phyloP scores from a whole-genome alignment of 192 early-diverging fungal genomes.

The Coemansia sp. region DNA sequence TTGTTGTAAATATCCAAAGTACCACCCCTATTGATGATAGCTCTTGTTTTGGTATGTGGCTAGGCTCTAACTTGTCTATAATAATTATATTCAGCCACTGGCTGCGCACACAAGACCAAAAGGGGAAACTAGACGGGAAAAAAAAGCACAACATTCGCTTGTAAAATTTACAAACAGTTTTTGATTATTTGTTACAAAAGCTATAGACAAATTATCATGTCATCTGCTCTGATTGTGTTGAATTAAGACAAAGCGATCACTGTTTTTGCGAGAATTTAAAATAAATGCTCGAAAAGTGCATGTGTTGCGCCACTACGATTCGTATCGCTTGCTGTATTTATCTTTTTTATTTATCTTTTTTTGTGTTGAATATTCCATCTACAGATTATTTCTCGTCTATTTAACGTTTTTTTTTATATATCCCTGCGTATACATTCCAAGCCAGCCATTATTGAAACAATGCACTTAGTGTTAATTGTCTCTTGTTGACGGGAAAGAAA shows the following conservation, averaged over 20 bases:
- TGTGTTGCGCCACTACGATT: neutral
- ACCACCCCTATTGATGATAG: neutral
- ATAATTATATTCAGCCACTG: neutral
- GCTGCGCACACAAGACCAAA: neutral
- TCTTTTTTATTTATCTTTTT: neutral
- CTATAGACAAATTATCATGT: neutral
- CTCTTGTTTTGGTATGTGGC: neutral
- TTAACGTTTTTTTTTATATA: neutral
- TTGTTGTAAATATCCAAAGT: neutral
- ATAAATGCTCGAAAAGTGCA: conserved; percentile 7
- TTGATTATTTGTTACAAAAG: neutral
- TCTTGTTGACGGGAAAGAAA: neutral
- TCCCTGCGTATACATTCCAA: conserved; percentile 1
- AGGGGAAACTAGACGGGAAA: conserved; percentile 6
- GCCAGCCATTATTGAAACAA: neutral
- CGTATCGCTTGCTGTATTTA: neutral
- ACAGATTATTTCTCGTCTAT: neutral
- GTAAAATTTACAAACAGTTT: neutral
- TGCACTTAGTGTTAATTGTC: neutral
- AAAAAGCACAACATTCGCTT: neutral
- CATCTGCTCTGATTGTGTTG: neutral
- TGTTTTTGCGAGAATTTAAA: neutral
- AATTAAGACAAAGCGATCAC: conserved; percentile 3
- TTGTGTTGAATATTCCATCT: neutral
- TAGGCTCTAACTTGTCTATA: neutral